Conservation (phyloP, 2,329 filamentous ascomycete genomes). For the Fusarium guadeloupense region DNA sequence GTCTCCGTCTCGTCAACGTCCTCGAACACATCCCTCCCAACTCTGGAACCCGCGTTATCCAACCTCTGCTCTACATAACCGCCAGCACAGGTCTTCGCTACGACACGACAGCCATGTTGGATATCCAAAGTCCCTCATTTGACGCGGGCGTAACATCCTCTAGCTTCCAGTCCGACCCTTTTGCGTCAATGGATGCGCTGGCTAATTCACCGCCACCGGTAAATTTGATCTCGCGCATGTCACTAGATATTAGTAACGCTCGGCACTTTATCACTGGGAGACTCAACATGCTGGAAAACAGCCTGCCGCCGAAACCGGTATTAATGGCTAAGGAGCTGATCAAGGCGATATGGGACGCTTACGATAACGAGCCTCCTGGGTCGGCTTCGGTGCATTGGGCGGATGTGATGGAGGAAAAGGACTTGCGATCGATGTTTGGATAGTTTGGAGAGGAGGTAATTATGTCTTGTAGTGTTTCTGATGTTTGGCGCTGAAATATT, state of each 20-base stretch:
- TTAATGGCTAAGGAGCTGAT: conserved; percentile 54
- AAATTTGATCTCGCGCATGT: conserved; percentile 39
- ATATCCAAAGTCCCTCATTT: conserved; percentile 25
- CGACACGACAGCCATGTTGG: conserved; percentile 27
- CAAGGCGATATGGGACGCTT: conserved; percentile 53
- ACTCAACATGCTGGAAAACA: conserved; percentile 51
- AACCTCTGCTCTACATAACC: conserved; percentile 50
- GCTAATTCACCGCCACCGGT: conserved; percentile 12
- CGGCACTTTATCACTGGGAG: conserved; percentile 52
- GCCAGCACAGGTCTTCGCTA: conserved; percentile 49
- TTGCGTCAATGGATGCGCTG: conserved; percentile 22
- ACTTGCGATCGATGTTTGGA: conserved; percentile 48
- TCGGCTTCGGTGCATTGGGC: conserved; percentile 52
- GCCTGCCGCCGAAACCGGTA: conserved; percentile 53
- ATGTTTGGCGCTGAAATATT: background rate
- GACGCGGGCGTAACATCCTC: conserved; percentile 11
- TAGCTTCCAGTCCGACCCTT: conserved; percentile 5
- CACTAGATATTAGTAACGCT: conserved; percentile 51
- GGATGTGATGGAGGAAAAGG: conserved; percentile 53
- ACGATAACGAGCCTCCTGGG: conserved; percentile 49
- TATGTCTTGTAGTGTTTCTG: background rate
- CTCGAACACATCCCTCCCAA: conserved; percentile 48
- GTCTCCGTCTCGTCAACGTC: conserved; percentile 46
- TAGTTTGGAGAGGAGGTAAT: conserved; percentile 11
- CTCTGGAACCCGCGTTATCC: conserved; percentile 50